These are phyloP conservation scores for Xerocomus nothofagi DNA, from an alignment of 1,284 basidiomycete genomes.

Conservation along the genomic window DNA sequence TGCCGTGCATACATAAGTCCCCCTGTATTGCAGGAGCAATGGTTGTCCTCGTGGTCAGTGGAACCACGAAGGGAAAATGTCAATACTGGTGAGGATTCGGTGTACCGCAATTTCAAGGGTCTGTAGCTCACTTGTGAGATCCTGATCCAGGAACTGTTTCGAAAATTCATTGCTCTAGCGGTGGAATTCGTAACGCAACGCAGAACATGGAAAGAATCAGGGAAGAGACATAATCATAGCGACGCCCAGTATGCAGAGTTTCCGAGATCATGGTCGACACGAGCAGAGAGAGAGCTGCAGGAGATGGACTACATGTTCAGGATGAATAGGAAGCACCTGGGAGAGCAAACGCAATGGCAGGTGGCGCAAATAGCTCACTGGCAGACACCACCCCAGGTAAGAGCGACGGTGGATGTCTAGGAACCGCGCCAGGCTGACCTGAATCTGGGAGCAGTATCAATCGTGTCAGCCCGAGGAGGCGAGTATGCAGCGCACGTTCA, in stretches of 20 bases:
- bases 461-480: conserved; percentile 13
- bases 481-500: conserved; percentile 19
- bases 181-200: conserved; percentile 25
- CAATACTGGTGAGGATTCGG: conserved; percentile 30
- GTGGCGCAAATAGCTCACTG: conserved; percentile 6
- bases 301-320: conserved; percentile 29
- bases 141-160: conserved; percentile 25
- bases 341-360: conserved; percentile 9
- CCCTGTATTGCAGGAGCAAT: conserved; percentile 11
- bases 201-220: conserved; percentile 19
- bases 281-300: conserved; percentile 27
- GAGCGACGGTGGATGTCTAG: background rate
- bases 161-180: conserved; percentile 25
- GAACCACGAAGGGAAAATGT: conserved; percentile 27
- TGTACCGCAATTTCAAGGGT: conserved; percentile 6
- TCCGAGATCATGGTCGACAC: conserved; percentile 29
- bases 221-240: conserved; percentile 6
- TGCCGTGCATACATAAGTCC: conserved; percentile 29
- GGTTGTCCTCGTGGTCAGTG: conserved; percentile 28
- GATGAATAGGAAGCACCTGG: conserved; percentile 12
- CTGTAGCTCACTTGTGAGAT: conserved; percentile 16
- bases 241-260: conserved; percentile 24
- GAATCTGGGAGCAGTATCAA: conserved; percentile 14
- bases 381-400: conserved; percentile 23
- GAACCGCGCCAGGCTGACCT: conserved; percentile 10